Evolutionary conservation across 768 basidiomycete genomes (phyloP).

Genomic region (Royoungia palumana): DNA sequence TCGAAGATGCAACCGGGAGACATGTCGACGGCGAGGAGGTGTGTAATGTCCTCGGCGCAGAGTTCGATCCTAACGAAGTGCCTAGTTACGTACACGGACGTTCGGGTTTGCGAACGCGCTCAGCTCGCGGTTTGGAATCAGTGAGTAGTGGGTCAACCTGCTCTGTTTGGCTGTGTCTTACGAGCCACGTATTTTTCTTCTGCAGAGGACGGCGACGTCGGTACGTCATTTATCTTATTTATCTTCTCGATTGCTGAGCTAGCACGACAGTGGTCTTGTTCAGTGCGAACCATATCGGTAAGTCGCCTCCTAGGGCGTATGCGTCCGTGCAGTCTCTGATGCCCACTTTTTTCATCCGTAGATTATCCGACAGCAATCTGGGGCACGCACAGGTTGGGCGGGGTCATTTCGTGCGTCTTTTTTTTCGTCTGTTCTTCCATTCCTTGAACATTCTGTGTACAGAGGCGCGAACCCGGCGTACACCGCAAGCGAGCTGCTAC

Average conservation of each 20-base stretch:
- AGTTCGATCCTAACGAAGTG: not conserved
- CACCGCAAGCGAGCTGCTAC: constrained; percentile 28
- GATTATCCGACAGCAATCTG: constrained; percentile 56
- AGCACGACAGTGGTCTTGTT: constrained; percentile 51
- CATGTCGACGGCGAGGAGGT: constrained; percentile 48
- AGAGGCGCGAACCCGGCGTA: constrained; percentile 37
- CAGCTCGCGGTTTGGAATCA: constrained; percentile 44
- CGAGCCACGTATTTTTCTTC: not conserved
- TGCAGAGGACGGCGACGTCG: constrained; percentile 49
- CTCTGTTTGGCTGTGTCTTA: not conserved
- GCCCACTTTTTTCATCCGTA: constrained; percentile 20
- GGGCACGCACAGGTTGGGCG: constrained; percentile 59
- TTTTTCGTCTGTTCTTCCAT: not conserved
- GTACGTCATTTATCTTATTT: constrained; percentile 30
- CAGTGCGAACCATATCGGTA: constrained; percentile 64
- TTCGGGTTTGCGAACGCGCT: constrained; percentile 54
- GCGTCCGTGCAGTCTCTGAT: not conserved
- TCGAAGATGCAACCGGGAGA: constrained; percentile 54
- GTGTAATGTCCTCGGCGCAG: constrained; percentile 4
- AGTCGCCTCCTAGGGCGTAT: constrained; percentile 10
- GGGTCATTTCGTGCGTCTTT: constrained; percentile 50
- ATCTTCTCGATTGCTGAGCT: constrained; percentile 1
- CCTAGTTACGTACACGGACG: constrained; percentile 43
- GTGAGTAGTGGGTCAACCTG: constrained; percentile 34
- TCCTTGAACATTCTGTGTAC: not conserved